A percentile compares a stretch with the other conserved stretches of the same genome.
phyloP scores from a whole-genome alignment of 768 basidiomycete genomes.

The Gymnopilus dilepis region DNA sequence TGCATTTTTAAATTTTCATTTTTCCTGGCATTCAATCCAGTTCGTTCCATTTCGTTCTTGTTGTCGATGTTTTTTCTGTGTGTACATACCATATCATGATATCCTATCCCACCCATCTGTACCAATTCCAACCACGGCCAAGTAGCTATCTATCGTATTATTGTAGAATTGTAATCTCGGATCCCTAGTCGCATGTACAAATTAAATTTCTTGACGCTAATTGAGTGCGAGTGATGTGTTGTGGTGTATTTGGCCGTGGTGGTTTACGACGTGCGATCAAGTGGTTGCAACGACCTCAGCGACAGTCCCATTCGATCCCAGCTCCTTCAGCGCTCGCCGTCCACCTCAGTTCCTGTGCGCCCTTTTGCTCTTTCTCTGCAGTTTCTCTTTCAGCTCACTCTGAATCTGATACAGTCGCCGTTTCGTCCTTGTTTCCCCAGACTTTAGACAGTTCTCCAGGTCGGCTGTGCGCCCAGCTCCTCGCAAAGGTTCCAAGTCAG shows the following conservation, averaged over 20 bases:
- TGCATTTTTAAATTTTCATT: constrained; percentile 2
- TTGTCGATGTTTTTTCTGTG: constrained; percentile 9
- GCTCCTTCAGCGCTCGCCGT: constrained; percentile 12
- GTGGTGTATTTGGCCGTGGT: constrained; percentile 43
- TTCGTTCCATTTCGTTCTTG: neutral
- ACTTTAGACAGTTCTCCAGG: constrained; percentile 4
- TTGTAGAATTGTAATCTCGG: constrained; percentile 2
- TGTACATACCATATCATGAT: constrained; percentile 1
- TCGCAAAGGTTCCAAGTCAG: constrained; percentile 9
- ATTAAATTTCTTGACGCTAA: constrained; percentile 14
- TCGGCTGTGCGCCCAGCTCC: neutral
- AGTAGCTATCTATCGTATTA: neutral
- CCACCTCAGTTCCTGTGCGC: constrained; percentile 2
- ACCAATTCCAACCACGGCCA: constrained; percentile 4
- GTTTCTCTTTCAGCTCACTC: constrained; percentile 16
- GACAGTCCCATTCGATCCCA: constrained; percentile 35
- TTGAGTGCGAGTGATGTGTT: constrained; percentile 29
- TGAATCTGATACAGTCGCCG: neutral
- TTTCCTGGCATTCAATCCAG: neutral
- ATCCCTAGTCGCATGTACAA: neutral
- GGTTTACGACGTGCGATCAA: constrained; percentile 42
- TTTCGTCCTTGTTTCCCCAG: neutral
- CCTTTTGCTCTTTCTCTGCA: constrained; percentile 10
- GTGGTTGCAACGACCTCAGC: constrained; percentile 50
- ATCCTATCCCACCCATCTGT: constrained; percentile 1